Evolutionary conservation across 805 yeast genomes (phyloP).

Genomic region (Suhomyces xylopsoci): DNA sequence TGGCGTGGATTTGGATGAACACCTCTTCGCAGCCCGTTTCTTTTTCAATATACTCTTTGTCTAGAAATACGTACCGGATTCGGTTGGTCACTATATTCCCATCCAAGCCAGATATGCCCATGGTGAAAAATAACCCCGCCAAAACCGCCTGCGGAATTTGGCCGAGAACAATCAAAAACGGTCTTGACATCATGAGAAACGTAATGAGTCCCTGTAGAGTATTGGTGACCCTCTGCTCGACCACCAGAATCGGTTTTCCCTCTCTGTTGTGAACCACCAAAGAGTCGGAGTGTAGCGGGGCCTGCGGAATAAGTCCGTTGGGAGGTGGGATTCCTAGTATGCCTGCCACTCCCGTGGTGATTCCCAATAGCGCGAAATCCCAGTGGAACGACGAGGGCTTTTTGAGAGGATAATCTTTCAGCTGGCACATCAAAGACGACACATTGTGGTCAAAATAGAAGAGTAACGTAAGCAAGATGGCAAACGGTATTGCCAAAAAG

Average conservation of each 20-base stretch:
- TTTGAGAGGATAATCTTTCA: conserved; percentile 69
- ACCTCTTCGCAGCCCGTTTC: conserved; percentile 37
- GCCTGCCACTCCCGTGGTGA: conserved; percentile 86
- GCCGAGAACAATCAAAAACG: conserved; percentile 75
- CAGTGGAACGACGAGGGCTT: conserved; percentile 93
- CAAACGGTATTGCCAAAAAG: conserved; percentile 91
- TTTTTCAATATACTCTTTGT: conserved; percentile 37
- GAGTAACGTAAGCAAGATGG: conserved; percentile 73
- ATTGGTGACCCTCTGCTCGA: conserved; percentile 87
- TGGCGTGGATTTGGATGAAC: conserved; percentile 27
- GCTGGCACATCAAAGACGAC: conserved; percentile 89
- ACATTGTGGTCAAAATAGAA: conserved; percentile 96
- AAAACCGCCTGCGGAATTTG: conserved; percentile 89
- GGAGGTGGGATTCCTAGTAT: conserved; percentile 92
- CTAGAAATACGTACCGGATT: conserved; percentile 61
- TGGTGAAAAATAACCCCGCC: conserved; percentile 88
- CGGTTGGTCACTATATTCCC: conserved; percentile 63
- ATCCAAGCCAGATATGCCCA: conserved; percentile 82
- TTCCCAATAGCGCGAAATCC: conserved; percentile 81
- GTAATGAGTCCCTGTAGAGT: conserved; percentile 81
- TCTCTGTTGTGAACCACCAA: conserved; percentile 52
- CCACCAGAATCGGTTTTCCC: conserved; percentile 52
- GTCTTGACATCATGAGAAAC: conserved; percentile 85
- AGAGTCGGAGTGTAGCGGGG: conserved; percentile 87
- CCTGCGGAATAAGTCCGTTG: conserved; percentile 95